Conservation (phyloP, 179 eudicot species). For the Beta macrorhiza region DNA sequence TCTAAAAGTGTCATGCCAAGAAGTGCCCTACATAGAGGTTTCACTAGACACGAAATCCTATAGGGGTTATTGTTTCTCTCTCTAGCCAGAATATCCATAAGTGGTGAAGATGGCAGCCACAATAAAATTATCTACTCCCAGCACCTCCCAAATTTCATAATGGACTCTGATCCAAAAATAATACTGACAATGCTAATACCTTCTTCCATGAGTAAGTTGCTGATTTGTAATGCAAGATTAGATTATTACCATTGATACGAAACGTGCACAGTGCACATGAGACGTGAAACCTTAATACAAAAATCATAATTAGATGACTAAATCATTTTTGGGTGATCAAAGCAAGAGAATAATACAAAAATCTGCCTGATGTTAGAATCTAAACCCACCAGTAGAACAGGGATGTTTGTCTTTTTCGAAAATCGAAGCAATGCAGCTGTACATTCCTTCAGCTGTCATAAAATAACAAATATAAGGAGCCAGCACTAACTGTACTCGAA, state of each 20-base stretch:
- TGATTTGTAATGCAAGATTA: not conserved
- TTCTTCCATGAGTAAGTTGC: not conserved
- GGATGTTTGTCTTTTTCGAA: conserved; percentile 86
- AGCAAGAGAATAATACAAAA: not conserved
- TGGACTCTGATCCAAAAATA: not conserved
- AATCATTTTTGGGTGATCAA: not conserved
- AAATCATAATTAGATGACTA: too few species aligned
- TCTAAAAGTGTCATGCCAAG: too few species aligned
- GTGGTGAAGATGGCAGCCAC: not conserved
- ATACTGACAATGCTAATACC: not conserved
- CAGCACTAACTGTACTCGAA: not conserved
- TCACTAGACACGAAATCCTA: too few species aligned
- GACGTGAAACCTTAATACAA: not conserved
- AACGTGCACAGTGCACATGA: not conserved
- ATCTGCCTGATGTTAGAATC: not conserved
- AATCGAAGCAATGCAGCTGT: conserved; percentile 87
- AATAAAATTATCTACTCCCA: not conserved
- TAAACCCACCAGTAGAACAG: conserved; percentile 75
- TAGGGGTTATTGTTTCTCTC: too few species aligned
- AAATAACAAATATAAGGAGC: conserved; percentile 17
- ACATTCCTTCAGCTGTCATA: conserved; percentile 86
- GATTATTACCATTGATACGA: not conserved
- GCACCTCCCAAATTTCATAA: not conserved
- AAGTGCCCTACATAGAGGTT: too few species aligned
- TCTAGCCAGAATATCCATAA: not conserved